Conservation (phyloP, 306 rosid species). For the Corylus avellana region DNA sequence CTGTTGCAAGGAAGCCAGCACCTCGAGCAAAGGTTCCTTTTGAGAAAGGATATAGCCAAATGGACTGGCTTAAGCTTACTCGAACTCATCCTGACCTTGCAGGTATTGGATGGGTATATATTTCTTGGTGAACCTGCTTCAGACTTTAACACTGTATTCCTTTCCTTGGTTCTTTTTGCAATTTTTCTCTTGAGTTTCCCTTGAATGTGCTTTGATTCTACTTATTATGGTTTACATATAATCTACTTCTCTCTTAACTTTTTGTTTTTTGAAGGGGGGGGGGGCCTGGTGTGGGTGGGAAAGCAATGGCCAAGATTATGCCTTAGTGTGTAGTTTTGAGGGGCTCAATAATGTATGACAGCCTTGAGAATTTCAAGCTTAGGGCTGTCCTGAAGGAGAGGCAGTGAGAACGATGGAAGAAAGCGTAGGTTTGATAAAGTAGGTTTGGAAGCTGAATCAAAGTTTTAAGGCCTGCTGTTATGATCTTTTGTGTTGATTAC, state of each 20-base stretch:
- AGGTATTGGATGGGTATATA: conserved; percentile 43
- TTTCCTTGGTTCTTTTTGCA: not conserved
- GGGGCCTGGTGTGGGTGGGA: too few relatives aligned
- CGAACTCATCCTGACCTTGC: conserved; percentile 91
- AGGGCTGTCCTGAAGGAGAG: too few relatives aligned
- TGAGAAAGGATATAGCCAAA: conserved; percentile 95
- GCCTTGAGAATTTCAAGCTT: too few relatives aligned
- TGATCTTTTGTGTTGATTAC: too few relatives aligned
- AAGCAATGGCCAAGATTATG: too few relatives aligned
- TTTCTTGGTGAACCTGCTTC: conserved; percentile 5
- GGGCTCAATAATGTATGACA: too few relatives aligned
- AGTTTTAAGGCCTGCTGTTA: too few relatives aligned
- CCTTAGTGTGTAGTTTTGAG: too few relatives aligned
- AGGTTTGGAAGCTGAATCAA: too few relatives aligned
- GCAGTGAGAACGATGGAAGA: too few relatives aligned
- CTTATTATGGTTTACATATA: not conserved
- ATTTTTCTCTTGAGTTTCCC: not conserved
- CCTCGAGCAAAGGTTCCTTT: conserved; percentile 88
- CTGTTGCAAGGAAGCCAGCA: conserved; percentile 44
- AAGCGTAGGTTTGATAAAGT: too few relatives aligned
- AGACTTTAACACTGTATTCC: not conserved
- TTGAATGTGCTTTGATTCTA: not conserved
- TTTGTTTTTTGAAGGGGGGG: not conserved
- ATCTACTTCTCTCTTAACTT: not conserved
- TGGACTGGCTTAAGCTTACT: conserved; percentile 97